Conservation (phyloP, 139 green algal species). For the Chara braunii region DNA sequence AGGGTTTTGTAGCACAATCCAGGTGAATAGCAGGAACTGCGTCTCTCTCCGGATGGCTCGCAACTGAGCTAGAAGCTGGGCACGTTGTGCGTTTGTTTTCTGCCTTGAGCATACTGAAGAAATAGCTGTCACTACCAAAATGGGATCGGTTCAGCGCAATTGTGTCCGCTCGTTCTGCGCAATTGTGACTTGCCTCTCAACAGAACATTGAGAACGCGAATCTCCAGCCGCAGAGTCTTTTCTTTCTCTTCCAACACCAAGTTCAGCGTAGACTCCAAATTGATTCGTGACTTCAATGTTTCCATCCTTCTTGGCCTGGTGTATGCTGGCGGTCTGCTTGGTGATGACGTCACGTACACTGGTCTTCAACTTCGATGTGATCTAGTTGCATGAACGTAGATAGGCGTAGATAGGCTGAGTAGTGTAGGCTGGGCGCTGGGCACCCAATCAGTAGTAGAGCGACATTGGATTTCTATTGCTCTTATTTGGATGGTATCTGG, state of each 20-base stretch:
- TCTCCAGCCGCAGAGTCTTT: constrained; percentile 56
- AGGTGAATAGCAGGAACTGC: too few species aligned
- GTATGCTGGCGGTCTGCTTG: too few species aligned
- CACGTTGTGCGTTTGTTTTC: too few species aligned
- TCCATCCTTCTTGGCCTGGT: constrained; percentile 48
- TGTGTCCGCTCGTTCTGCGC: constrained; percentile 15
- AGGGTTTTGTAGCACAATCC: too few species aligned
- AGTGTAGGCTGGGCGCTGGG: too few species aligned
- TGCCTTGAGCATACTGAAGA: constrained; percentile 47
- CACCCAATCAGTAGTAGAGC: too few species aligned
- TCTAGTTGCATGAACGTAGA: too few species aligned
- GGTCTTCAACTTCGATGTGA: too few species aligned
- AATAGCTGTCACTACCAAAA: constrained; percentile 45
- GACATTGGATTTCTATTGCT: too few species aligned
- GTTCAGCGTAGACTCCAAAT: constrained; percentile 42
- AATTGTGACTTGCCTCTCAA: constrained; percentile 43
- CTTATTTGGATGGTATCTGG: too few species aligned
- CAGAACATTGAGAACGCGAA: constrained; percentile 49
- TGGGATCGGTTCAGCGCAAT: constrained; percentile 25
- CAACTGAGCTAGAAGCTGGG: constrained; percentile 18
- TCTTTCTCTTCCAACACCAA: constrained; percentile 54
- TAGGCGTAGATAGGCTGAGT: too few species aligned
- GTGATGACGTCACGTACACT: too few species aligned
- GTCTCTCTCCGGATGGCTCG: constrained; percentile 17
- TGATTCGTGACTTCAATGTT: constrained; percentile 43